These are phyloP conservation scores for Kandelia obovata DNA, from an alignment of 345 rosid species.

Conservation along the genomic window DNA sequence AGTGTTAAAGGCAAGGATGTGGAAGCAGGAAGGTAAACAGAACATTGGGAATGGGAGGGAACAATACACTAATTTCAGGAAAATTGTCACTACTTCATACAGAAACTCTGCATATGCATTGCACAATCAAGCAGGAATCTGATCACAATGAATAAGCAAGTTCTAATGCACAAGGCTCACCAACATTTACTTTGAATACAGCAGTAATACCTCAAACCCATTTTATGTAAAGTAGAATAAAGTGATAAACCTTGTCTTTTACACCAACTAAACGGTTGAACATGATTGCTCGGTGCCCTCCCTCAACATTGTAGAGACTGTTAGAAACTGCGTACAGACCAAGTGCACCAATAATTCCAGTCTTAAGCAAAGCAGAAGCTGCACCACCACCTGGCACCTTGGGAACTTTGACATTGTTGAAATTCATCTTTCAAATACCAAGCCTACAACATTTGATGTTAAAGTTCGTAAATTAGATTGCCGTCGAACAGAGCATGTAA, in stretches of 20 bases:
- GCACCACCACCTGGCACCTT: slow-evolving; percentile 76
- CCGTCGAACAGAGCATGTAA: too few relatives aligned
- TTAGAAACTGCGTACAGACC: slow-evolving; percentile 63
- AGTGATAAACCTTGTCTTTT: slow-evolving; percentile 52
- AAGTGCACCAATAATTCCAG: slow-evolving; percentile 65
- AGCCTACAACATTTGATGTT: background rate
- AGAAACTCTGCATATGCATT: too few relatives aligned
- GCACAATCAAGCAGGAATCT: too few relatives aligned
- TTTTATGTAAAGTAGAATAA: background rate
- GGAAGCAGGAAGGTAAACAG: too few relatives aligned
- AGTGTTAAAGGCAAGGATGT: too few relatives aligned
- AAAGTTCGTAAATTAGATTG: background rate
- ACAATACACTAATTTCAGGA: too few relatives aligned
- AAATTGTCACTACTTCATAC: too few relatives aligned
- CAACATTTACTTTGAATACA: background rate
- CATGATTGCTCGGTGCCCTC: slow-evolving; percentile 68
- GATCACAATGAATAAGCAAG: too few relatives aligned
- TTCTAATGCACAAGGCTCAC: too few relatives aligned
- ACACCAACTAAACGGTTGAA: slow-evolving; percentile 57
- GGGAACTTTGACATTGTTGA: slow-evolving; percentile 71
- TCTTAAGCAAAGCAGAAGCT: slow-evolving; percentile 53
- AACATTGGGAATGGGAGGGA: too few relatives aligned
- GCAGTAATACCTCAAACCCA: background rate
- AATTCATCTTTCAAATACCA: slow-evolving; percentile 32
- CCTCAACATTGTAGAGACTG: slow-evolving; percentile 72